Percentiles rank a stretch among this genome's conserved stretches.
Evolutionary conservation across 805 yeast genomes (phyloP).

Genomic region (Ogataea ramenticola): DNA sequence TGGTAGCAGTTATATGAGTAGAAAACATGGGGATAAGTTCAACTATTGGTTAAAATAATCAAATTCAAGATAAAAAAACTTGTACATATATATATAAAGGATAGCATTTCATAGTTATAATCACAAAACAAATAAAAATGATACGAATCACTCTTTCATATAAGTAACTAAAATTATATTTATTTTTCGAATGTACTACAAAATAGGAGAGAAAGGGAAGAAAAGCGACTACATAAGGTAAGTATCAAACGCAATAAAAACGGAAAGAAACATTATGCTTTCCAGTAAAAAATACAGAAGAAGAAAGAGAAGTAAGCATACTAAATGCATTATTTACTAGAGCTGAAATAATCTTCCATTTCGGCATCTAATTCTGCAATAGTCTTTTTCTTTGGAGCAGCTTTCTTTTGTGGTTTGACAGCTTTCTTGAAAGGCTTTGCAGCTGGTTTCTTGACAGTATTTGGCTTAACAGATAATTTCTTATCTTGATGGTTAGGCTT

Average conservation of each 20-base stretch:
- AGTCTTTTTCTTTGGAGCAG: conserved; percentile 54
- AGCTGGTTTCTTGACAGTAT: conserved; percentile 6
- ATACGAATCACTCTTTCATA: too few species aligned
- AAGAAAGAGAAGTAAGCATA: background rate
- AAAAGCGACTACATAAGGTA: background rate
- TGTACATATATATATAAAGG: too few species aligned
- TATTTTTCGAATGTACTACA: too few species aligned
- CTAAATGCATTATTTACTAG: conserved; percentile 17
- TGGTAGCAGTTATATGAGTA: conserved; percentile 50
- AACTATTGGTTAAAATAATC: conserved; percentile 11
- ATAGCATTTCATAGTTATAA: too few species aligned
- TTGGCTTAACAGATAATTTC: conserved; percentile 7
- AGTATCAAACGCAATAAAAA: background rate
- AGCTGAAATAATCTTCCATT: conserved; percentile 90
- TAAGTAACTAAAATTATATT: too few species aligned
- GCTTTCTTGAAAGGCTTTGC: conserved; percentile 10
- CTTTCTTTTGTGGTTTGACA: conserved; percentile 18
- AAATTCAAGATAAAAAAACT: too few species aligned
- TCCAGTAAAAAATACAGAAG: background rate
- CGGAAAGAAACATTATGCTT: background rate
- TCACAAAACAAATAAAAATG: too few species aligned
- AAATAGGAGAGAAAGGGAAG: background rate
- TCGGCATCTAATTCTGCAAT: conserved; percentile 94
- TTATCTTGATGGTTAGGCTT: conserved; percentile 31
- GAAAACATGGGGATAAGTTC: conserved; percentile 30